phyloP scores from a whole-genome alignment of 2,329 filamentous ascomycete species.

The Trichoderma polysporum region DNA sequence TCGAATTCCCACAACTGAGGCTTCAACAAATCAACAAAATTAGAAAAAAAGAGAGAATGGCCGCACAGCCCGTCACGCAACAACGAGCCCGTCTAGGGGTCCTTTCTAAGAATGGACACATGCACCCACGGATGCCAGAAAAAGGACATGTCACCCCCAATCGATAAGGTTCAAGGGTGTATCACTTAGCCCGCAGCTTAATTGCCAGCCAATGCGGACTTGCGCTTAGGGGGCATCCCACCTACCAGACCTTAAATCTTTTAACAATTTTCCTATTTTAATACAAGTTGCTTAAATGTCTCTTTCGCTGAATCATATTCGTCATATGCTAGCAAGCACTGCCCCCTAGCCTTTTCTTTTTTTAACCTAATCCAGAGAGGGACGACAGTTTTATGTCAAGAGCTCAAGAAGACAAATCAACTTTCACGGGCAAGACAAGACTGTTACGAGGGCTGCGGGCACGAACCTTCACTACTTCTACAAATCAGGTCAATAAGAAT shows the following conservation, averaged over 20 bases:
- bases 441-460: not conserved
- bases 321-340: not conserved
- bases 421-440: not conserved
- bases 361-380: not conserved
- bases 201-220: not conserved
- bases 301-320: not conserved
- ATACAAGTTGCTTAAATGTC: not conserved
- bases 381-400: not conserved
- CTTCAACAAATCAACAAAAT: not conserved
- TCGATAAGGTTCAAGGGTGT: conserved; percentile 18
- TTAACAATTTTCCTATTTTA: not conserved
- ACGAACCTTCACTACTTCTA: not conserved
- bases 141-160: conserved; percentile 21
- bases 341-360: not conserved
- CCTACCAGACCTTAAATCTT: not conserved
- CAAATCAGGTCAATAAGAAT: not conserved
- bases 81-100: conserved; percentile 19
- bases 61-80: not conserved
- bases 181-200: conserved; percentile 1
- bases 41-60: not conserved
- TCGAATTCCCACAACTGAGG: not conserved
- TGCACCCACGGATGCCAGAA: not conserved
- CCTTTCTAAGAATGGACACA: conserved; percentile 5
- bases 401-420: not conserved
- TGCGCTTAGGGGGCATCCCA: not conserved